Conservation (phyloP, 768 basidiomycete species). For the Phylloporus sp. region DNA sequence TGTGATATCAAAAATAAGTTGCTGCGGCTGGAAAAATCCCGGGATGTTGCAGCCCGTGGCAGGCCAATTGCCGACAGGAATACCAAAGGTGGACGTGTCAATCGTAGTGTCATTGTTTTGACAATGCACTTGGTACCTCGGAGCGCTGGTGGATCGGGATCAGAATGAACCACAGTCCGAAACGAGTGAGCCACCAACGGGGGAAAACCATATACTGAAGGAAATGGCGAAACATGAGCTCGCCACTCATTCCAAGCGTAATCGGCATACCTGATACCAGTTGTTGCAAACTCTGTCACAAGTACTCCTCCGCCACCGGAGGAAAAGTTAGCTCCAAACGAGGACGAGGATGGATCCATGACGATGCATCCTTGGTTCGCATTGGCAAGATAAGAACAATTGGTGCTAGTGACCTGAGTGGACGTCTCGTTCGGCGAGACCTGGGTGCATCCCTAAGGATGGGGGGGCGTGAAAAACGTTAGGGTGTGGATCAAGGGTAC, state of each 20-base stretch:
- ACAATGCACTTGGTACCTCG: slow-evolving; percentile 45
- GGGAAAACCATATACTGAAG: slow-evolving; percentile 31
- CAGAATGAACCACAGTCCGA: background rate
- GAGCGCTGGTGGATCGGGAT: slow-evolving; percentile 23
- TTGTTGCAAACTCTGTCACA: slow-evolving; percentile 65
- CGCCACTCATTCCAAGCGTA: background rate
- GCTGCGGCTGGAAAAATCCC: slow-evolving; percentile 56
- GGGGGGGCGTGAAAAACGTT: background rate
- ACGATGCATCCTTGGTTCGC: slow-evolving; percentile 65
- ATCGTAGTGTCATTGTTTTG: slow-evolving; percentile 47
- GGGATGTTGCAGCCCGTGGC: slow-evolving; percentile 50
- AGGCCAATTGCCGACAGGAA: slow-evolving; percentile 69
- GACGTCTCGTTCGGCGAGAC: slow-evolving; percentile 47
- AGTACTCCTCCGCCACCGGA: slow-evolving; percentile 67
- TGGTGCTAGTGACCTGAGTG: slow-evolving; percentile 49
- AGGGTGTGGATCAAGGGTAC: slow-evolving; percentile 10
- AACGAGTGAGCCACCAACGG: slow-evolving; percentile 13
- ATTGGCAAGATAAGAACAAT: slow-evolving; percentile 56
- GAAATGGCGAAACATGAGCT: background rate
- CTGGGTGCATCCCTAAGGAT: slow-evolving; percentile 48
- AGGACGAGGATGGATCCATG: slow-evolving; percentile 47
- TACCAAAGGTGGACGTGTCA: slow-evolving; percentile 56
- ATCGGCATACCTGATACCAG: slow-evolving; percentile 56
- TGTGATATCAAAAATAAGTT: slow-evolving; percentile 72
- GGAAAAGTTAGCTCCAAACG: slow-evolving; percentile 68